Base-by-base conservation (phyloP, 169 alveolate genomes). In the Cryptosporidium ubiquitum region DNA sequence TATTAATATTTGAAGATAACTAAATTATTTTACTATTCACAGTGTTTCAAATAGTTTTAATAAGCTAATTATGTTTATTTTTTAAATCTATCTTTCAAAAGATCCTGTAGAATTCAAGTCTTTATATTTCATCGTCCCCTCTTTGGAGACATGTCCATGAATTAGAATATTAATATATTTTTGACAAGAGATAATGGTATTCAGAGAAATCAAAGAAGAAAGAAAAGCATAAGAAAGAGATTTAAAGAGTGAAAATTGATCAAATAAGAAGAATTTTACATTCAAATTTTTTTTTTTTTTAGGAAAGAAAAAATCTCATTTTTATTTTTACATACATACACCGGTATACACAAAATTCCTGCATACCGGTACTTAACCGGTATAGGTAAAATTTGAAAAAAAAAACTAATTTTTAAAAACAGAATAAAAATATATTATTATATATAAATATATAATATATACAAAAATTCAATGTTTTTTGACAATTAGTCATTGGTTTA, bases 71-170 rank as follows among this genome's bases (percentile, higher is more conserved):
- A n/a, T n/a, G n/a, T 26, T 1, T 7, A 35, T 26, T 26, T 9
- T 4, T 5, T n/a, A 20, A 55, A 55, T 55, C 66, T 55, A 55
- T 4, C n/a, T 55, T 55, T 9, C 66, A 12, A 55, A 23, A 55
- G 66, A 55, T 55, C 66, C n/a, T 7, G 39, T 47, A 5, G 3
- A 47, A 47, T 47, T 47, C 37, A 3, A 6, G 37, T n/a, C 66
- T 26, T 55, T 0, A 6, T 55, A 12, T 55, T 55, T 35, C 12
- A 55, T 10, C 2, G 66, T 55, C 66, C 66, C 66, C 66, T 55
- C 66, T 55, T 23, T 26, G 66, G 66, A 55, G 66, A 55, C 66
- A 55, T 55, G 66, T 55, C 66, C 66, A 55, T 26, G 66, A 26
- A 55, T 47, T 47, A 12, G 7, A 47, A 3, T 47, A 47, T 5